phyloP scores from a whole-genome alignment of 176 grass and related monocot genomes.

The Dendrocalamus sinicus region DNA sequence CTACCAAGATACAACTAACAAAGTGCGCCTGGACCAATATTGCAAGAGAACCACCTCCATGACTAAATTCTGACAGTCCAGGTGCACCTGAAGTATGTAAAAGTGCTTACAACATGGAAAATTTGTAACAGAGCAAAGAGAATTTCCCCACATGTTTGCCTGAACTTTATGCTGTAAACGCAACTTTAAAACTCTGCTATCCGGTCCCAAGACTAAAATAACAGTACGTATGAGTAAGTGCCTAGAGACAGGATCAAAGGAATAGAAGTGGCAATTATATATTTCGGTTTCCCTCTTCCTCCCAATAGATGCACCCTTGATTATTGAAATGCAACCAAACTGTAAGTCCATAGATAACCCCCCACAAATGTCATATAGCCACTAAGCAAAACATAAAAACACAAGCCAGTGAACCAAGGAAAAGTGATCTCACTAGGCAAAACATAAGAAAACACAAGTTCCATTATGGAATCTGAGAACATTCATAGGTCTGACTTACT shows the following conservation, averaged over 20 bases:
- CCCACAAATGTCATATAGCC: not conserved
- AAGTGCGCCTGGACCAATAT: not conserved
- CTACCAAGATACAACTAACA: not conserved
- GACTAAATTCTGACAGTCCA: not conserved
- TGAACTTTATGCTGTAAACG: not conserved
- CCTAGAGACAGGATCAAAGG: not conserved
- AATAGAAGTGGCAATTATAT: not conserved
- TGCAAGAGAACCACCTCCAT: constrained; percentile 2
- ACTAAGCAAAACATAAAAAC: not conserved
- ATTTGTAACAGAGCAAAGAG: not conserved
- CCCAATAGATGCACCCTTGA: not conserved
- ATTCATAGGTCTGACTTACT: constrained; percentile 51
- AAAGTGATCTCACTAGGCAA: not conserved
- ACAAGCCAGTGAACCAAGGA: not conserved
- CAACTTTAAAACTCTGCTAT: not conserved
- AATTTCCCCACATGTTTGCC: not conserved
- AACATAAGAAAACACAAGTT: constrained; percentile 14
- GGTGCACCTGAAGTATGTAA: not conserved
- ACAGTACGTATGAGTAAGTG: not conserved
- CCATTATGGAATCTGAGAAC: not conserved
- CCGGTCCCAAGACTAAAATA: not conserved
- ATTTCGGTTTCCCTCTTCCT: too few relatives aligned
- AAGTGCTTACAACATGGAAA: not conserved
- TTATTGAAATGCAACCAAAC: not conserved
- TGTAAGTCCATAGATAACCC: not conserved